Conservation (phyloP, 768 basidiomycete genomes). For the Mycena alexandri region DNA sequence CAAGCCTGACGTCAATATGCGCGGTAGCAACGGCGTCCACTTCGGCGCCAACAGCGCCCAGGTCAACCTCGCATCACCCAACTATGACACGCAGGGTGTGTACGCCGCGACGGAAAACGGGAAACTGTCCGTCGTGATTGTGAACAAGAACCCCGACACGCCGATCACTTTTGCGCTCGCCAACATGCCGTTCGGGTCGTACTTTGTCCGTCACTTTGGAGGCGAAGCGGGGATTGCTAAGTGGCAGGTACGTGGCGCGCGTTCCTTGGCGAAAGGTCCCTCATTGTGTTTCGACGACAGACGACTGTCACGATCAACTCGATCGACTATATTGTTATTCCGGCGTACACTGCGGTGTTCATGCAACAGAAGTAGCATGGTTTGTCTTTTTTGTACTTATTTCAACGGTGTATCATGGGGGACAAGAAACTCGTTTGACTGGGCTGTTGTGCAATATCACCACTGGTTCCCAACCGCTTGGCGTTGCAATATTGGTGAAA, state of each 20-base stretch:
- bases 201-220: conserved; percentile 70
- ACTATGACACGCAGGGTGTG: conserved; percentile 58
- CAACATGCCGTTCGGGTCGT: too few species aligned
- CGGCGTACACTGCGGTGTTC: conserved; percentile 54
- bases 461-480: too few species aligned
- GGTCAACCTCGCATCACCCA: conserved; percentile 57
- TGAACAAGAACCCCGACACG: conserved; percentile 63
- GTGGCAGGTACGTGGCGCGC: conserved; percentile 60
- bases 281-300: conserved; percentile 16
- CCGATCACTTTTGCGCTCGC: conserved; percentile 55
- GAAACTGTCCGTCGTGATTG: conserved; percentile 58
- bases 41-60: conserved; percentile 61
- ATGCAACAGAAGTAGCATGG: conserved; percentile 42
- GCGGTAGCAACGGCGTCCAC: conserved; percentile 55
- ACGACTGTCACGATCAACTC: conserved; percentile 37
- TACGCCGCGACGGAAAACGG: conserved; percentile 59
- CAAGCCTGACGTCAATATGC: too few species aligned
- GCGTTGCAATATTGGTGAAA: too few species aligned
- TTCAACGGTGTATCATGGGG: neutral
- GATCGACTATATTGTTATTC: conserved; percentile 49
- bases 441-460: too few species aligned
- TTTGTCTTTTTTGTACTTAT: neutral
- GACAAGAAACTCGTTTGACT: too few species aligned
- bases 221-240: conserved; percentile 65
- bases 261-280: too few species aligned